These are phyloP conservation scores for Linum tenue DNA, from an alignment of 345 rosid species.

Conservation along the genomic window DNA sequence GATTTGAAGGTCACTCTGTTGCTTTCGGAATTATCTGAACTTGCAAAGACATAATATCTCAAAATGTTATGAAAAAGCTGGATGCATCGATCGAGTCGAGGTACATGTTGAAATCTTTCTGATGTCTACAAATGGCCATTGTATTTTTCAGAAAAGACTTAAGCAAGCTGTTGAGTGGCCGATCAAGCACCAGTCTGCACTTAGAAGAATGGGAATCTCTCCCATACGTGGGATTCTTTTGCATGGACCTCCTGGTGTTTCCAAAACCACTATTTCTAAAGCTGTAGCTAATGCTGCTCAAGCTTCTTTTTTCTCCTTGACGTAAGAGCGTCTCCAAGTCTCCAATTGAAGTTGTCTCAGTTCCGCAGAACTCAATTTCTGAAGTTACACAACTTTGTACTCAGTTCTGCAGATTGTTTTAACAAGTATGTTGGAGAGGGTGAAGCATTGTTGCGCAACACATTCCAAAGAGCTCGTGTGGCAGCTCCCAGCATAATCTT, in stretches of 20 bases:
- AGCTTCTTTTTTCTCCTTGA: constrained; percentile 83
- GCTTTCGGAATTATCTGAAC: not conserved
- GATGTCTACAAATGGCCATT: not conserved
- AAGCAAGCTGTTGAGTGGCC: constrained; percentile 96
- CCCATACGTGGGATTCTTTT: constrained; percentile 81
- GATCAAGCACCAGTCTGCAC: constrained; percentile 64
- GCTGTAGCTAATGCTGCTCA: constrained; percentile 90
- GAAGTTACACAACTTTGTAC: constrained; percentile 3
- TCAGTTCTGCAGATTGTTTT: constrained; percentile 84
- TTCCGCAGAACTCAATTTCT: not conserved
- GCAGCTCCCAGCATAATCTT: constrained; percentile 92
- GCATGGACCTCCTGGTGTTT: constrained; percentile 98
- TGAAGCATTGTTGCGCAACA: constrained; percentile 78
- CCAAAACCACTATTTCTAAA: constrained; percentile 91
- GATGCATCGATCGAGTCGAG: too few relatives aligned
- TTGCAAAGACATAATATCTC: too few relatives aligned
- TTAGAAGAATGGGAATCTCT: constrained; percentile 63
- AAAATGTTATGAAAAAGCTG: not conserved
- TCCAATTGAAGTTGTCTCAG: not conserved
- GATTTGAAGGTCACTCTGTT: constrained; percentile 42
- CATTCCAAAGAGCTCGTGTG: constrained; percentile 82
- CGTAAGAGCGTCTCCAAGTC: constrained; percentile 26
- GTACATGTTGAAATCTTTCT: not conserved
- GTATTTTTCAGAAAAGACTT: constrained; percentile 58
- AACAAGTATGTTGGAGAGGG: constrained; percentile 99